phyloP scores from a whole-genome alignment of 371 early-diverging fungal species.

The Hamiltosporidium magnivora region DNA sequence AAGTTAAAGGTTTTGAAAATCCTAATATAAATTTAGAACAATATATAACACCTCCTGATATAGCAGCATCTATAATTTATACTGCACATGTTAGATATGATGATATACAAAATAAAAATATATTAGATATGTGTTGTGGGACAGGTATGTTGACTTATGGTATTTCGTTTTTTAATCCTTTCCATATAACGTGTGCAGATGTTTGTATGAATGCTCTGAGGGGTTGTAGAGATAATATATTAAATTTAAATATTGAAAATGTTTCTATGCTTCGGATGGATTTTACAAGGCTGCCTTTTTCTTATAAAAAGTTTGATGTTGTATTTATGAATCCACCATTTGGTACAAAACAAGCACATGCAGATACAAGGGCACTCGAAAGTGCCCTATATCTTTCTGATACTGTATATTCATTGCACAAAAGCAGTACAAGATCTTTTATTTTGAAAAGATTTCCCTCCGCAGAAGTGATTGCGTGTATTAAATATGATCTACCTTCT shows the following conservation, averaged over 20 bases:
- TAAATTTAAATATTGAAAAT: too few species aligned
- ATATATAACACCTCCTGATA: conserved; percentile 49
- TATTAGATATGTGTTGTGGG: conserved; percentile 48
- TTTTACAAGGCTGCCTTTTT: not conserved
- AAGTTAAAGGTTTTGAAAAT: not conserved
- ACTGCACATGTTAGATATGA: conserved; percentile 17
- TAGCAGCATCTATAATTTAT: conserved; percentile 14
- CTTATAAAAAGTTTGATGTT: conserved; percentile 17
- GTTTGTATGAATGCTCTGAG: conserved; percentile 22
- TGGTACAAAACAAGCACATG: conserved; percentile 47
- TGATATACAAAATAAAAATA: conserved; percentile 34
- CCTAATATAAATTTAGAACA: conserved; percentile 34
- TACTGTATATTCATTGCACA: conserved; percentile 50
- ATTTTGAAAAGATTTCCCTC: conserved; percentile 34
- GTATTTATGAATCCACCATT: conserved; percentile 52
- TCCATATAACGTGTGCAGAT: conserved; percentile 28
- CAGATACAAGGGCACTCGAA: conserved; percentile 39
- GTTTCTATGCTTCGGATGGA: too few species aligned
- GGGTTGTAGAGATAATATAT: conserved; percentile 25
- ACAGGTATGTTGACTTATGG: conserved; percentile 47
- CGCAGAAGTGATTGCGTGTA: conserved; percentile 32
- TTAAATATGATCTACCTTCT: conserved; percentile 42
- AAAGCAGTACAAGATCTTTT: conserved; percentile 44
- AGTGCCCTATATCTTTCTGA: conserved; percentile 24
- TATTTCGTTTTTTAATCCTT: conserved; percentile 26